A percentile compares a stretch with the other conserved stretches of the same genome.
Conservation (phyloP, 2,329 filamentous ascomycete species). For the Podosphaera xanthii region DNA sequence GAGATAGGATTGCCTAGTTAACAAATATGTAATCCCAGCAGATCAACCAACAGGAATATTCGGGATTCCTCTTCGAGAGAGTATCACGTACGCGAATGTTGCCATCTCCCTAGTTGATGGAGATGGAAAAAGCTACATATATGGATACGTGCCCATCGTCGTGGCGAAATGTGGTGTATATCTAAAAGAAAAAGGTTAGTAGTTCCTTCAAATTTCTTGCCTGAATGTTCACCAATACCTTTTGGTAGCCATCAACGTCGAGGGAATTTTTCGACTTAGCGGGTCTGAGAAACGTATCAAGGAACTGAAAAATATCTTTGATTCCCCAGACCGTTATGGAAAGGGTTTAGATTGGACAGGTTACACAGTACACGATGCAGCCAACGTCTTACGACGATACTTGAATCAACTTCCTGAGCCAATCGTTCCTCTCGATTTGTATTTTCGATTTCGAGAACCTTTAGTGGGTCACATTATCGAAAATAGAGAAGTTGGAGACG, state of each 20-base stretch:
- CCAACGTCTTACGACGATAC: slow-evolving; percentile 86
- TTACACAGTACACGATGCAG: slow-evolving; percentile 94
- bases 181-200: slow-evolving; percentile 84
- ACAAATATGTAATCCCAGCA: slow-evolving; percentile 6
- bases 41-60: slow-evolving; percentile 53
- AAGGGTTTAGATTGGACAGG: slow-evolving; percentile 95
- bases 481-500: slow-evolving; percentile 45
- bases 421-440: slow-evolving; percentile 83
- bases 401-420: slow-evolving; percentile 91
- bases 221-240: neutral
- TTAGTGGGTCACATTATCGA: slow-evolving; percentile 44
- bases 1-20: slow-evolving; percentile 4
- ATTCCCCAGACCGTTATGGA: slow-evolving; percentile 84
- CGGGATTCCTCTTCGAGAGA: slow-evolving; percentile 75
- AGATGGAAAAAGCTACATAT: slow-evolving; percentile 85
- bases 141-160: slow-evolving; percentile 94
- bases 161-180: slow-evolving; percentile 97
- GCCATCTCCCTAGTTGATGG: slow-evolving; percentile 91
- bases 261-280: slow-evolving; percentile 89
- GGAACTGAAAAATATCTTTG: slow-evolving; percentile 75
- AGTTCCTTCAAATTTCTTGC: neutral
- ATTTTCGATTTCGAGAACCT: slow-evolving; percentile 74
- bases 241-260: slow-evolving; percentile 59
- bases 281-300: slow-evolving; percentile 97
- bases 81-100: slow-evolving; percentile 93